Conservation (phyloP, 192 early-diverging fungal genomes). For the Backusella tuberculispora region DNA sequence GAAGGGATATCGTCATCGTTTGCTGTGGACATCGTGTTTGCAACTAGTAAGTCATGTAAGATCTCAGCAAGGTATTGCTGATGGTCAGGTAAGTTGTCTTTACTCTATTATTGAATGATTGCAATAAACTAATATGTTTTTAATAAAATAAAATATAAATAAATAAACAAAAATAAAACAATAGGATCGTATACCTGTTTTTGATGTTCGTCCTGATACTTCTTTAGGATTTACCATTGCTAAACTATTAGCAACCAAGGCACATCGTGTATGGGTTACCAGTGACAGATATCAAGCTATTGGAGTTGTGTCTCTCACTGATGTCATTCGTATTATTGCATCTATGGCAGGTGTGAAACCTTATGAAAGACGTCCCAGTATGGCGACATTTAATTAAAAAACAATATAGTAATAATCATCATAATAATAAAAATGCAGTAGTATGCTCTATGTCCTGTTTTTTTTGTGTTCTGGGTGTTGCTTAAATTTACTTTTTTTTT, state of each 20-base stretch:
- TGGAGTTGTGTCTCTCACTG: slow-evolving; percentile 77
- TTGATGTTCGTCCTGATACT: slow-evolving; percentile 70
- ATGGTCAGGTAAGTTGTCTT: slow-evolving; percentile 55
- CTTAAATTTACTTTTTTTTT: not conserved
- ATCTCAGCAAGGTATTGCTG: slow-evolving; percentile 64
- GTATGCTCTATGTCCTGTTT: not conserved
- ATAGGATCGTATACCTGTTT: slow-evolving; percentile 68
- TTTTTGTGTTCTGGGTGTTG: not conserved
- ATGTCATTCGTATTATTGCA: slow-evolving; percentile 58
- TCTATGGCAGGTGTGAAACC: not conserved
- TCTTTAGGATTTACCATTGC: slow-evolving; percentile 70
- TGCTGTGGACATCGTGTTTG: slow-evolving; percentile 61
- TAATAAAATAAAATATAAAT: not conserved
- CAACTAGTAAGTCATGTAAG: slow-evolving; percentile 64
- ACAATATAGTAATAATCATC: not conserved
- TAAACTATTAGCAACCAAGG: slow-evolving; percentile 76
- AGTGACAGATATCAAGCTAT: slow-evolving; percentile 55
- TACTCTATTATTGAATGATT: not conserved
- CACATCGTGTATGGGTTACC: slow-evolving; percentile 83
- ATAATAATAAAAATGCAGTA: not conserved
- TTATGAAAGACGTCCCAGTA: slow-evolving; percentile 3
- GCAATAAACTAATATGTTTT: not conserved
- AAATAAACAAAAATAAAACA: not conserved
- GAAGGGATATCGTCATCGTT: slow-evolving; percentile 42
- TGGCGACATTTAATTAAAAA: slow-evolving; percentile 14